A percentile compares a stretch with the other conserved stretches of the same genome.
These are phyloP conservation scores for Pythium diclinum DNA, from an alignment of 352 stramenopile species.

Conservation along the genomic window DNA sequence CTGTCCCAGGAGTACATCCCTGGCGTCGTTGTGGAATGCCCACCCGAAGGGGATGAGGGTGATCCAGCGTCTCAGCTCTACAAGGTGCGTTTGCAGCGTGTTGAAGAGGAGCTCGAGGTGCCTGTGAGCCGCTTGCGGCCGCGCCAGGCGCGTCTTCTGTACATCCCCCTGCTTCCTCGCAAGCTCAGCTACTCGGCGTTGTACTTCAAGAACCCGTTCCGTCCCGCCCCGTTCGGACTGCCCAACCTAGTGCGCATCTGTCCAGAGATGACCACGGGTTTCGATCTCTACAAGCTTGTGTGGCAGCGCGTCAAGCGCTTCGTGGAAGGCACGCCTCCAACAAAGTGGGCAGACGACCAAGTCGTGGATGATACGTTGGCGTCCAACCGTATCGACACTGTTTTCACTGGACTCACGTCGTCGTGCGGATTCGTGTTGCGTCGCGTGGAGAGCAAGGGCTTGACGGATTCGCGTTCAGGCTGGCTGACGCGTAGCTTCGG, in stretches of 20 bases:
- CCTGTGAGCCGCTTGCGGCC: slow-evolving; percentile 60
- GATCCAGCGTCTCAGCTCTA: slow-evolving; percentile 32
- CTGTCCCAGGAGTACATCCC: slow-evolving; percentile 75
- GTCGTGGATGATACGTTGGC: slow-evolving; percentile 25
- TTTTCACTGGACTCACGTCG: slow-evolving; percentile 74
- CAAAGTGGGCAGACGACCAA: slow-evolving; percentile 22
- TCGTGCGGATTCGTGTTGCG: slow-evolving; percentile 78
- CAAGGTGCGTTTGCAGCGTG: slow-evolving; percentile 56
- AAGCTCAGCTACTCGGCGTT: slow-evolving; percentile 86
- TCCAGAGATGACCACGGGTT: slow-evolving; percentile 75
- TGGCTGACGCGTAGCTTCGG: slow-evolving; percentile 84
- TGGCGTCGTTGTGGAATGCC: slow-evolving; percentile 55
- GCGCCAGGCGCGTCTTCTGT: slow-evolving; percentile 67
- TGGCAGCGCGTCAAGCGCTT: slow-evolving; percentile 84
- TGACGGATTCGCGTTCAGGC: slow-evolving; percentile 72
- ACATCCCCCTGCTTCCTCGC: slow-evolving; percentile 76
- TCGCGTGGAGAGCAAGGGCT: slow-evolving; percentile 78
- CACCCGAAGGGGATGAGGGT: slow-evolving; percentile 24
- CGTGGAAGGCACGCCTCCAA: slow-evolving; percentile 36
- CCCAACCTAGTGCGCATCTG: slow-evolving; percentile 85
- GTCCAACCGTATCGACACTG: slow-evolving; percentile 73
- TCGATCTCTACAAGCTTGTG: slow-evolving; percentile 78
- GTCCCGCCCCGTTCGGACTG: slow-evolving; percentile 79
- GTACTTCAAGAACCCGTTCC: slow-evolving; percentile 90
- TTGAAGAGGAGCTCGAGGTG: slow-evolving; percentile 76